Conservation (phyloP, 2,329 filamentous ascomycete genomes). For the Stagonosporopsis rhizophila region DNA sequence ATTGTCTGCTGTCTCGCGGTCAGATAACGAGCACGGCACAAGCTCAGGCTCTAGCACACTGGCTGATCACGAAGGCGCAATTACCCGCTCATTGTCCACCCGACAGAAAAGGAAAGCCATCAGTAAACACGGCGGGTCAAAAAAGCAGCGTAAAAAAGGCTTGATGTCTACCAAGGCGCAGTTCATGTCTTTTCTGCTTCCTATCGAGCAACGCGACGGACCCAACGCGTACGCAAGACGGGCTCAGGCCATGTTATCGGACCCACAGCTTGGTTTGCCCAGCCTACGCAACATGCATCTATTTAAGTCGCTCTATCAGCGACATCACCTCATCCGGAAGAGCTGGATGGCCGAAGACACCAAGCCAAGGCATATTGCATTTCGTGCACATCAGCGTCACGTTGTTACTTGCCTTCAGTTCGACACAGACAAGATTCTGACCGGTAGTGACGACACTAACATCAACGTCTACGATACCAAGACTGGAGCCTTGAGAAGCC, state of each 20-base stretch:
- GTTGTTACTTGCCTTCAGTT: constrained; percentile 98
- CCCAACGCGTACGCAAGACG: constrained; percentile 86
- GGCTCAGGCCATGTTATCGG: constrained; percentile 81
- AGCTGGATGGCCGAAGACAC: constrained; percentile 87
- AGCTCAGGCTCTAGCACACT: constrained; percentile 27
- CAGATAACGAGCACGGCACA: constrained; percentile 47
- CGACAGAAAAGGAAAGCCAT: constrained; percentile 51
- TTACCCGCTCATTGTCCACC: constrained; percentile 39
- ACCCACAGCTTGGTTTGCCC: constrained; percentile 79
- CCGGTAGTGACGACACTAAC: constrained; percentile 94
- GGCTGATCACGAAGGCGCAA: constrained; percentile 38
- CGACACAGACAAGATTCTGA: constrained; percentile 96
- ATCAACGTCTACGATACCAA: constrained; percentile 99
- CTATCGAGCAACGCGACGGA: constrained; percentile 70
- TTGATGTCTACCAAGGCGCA: constrained; percentile 53
- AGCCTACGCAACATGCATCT: constrained; percentile 85
- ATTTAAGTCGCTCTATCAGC: constrained; percentile 94
- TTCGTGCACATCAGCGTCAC: constrained; percentile 93
- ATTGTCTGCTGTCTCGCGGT: constrained; percentile 45
- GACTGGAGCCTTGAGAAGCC: constrained; percentile 82
- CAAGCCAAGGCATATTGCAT: constrained; percentile 89
- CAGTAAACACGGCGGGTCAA: constrained; percentile 51
- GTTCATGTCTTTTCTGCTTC: constrained; percentile 55
- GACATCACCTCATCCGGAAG: constrained; percentile 87
- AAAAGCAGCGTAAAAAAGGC: constrained; percentile 64